These are phyloP conservation scores for Ascochyta clinopodiicola DNA, from an alignment of 2,329 filamentous ascomycete species.

Conservation along the genomic window DNA sequence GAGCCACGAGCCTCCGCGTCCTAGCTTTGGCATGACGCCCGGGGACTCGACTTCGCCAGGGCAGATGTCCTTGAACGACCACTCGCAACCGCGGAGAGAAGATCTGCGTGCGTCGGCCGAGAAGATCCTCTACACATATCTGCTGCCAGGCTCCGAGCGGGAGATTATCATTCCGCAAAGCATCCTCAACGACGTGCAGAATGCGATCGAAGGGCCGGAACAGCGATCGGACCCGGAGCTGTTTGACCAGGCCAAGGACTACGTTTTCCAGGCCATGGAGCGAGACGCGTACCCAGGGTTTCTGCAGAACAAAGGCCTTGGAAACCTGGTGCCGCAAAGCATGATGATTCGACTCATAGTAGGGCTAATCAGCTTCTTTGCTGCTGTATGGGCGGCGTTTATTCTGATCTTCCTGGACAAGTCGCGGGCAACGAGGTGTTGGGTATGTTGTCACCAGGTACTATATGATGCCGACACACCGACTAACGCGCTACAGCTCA, in stretches of 20 bases:
- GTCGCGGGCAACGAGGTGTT: constrained; percentile 75
- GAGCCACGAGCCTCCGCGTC: constrained; percentile 58
- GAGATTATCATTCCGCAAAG: constrained; percentile 92
- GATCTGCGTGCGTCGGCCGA: constrained; percentile 94
- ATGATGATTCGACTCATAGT: constrained; percentile 85
- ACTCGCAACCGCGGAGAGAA: constrained; percentile 58
- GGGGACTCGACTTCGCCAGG: constrained; percentile 63
- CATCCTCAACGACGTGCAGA: constrained; percentile 85
- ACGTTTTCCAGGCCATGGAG: constrained; percentile 99
- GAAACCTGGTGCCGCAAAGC: constrained; percentile 91
- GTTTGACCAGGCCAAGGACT: constrained; percentile 97
- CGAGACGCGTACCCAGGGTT: constrained; percentile 98
- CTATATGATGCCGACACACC: neutral
- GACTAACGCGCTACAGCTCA: constrained; percentile 60
- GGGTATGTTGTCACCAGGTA: constrained; percentile 66
- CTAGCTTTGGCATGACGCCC: constrained; percentile 69
- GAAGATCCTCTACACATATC: constrained; percentile 98
- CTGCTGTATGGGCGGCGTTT: constrained; percentile 92
- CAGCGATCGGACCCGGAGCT: constrained; percentile 95
- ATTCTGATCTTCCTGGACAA: constrained; percentile 90
- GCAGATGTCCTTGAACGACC: constrained; percentile 43
- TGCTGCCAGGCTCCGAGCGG: constrained; percentile 92
- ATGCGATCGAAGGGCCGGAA: constrained; percentile 80
- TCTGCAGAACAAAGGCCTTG: constrained; percentile 89
- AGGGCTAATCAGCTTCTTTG: constrained; percentile 86